phyloP scores from a whole-genome alignment of 2,329 filamentous ascomycete genomes.

The Simplicillium sp. region DNA sequence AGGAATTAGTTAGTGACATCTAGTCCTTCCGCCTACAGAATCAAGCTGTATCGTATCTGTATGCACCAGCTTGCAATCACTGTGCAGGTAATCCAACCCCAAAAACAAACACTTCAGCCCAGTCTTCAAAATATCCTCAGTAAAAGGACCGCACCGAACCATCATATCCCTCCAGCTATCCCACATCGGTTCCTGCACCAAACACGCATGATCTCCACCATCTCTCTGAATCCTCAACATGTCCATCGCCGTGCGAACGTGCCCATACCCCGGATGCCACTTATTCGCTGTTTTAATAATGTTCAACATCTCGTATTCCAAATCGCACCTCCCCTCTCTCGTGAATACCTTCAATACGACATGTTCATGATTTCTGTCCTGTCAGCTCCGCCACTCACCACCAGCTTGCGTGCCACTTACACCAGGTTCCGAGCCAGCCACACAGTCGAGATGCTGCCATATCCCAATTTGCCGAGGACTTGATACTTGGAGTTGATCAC shows the following conservation, averaged over 20 bases:
- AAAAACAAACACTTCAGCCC: constrained; percentile 20
- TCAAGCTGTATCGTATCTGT: constrained; percentile 19
- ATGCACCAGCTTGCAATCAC: constrained; percentile 31
- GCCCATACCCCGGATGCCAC: constrained; percentile 13
- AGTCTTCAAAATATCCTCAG: constrained; percentile 18
- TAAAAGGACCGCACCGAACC: constrained; percentile 21
- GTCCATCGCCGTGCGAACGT: constrained; percentile 20
- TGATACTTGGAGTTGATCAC: constrained; percentile 11
- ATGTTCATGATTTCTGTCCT: too few relatives aligned
- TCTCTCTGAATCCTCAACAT: constrained; percentile 15
- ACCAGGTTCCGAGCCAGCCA: constrained; percentile 14
- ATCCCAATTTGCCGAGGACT: constrained; percentile 13
- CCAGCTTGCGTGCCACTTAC: constrained; percentile 3
- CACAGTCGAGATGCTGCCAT: constrained; percentile 12
- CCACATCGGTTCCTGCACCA: constrained; percentile 27
- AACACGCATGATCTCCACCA: constrained; percentile 19
- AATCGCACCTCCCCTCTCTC: too few relatives aligned
- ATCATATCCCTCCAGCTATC: constrained; percentile 28
- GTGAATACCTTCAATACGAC: too few relatives aligned
- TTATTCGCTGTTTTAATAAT: too few relatives aligned
- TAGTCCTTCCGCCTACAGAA: not conserved
- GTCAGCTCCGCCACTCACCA: too few relatives aligned
- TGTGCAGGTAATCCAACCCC: constrained; percentile 29
- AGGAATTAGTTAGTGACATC: not conserved
- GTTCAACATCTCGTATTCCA: too few relatives aligned